Conservation (phyloP, 108 stramenopile genomes). For the Pseudonitzschia pungens region DNA sequence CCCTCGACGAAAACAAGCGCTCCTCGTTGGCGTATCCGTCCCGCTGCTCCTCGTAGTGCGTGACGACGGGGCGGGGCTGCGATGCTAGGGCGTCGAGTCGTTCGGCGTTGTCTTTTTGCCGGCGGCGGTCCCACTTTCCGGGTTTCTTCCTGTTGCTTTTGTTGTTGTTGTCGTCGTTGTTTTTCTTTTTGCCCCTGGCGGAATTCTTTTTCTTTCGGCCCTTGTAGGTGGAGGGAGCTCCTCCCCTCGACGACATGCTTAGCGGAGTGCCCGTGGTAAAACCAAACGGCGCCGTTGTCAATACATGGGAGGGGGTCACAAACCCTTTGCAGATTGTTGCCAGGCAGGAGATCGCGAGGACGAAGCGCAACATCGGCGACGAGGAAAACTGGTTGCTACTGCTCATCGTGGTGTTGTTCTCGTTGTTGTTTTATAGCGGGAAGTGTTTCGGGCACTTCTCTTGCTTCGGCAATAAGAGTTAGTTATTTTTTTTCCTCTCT, state of each 20-base stretch:
- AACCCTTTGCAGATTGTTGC: neutral
- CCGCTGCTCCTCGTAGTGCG: constrained; percentile 38
- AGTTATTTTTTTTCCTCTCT: too few species aligned
- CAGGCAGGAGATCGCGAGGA: constrained; percentile 1
- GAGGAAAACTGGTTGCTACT: neutral
- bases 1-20: constrained; percentile 11
- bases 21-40: constrained; percentile 26
- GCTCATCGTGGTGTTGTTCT: neutral
- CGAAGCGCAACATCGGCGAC: neutral
- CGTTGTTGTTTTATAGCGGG: too few species aligned
- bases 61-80: constrained; percentile 34
- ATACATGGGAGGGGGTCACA: neutral
- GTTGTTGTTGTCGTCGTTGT: neutral
- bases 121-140: neutral
- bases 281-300: neutral
- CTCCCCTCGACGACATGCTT: neutral
- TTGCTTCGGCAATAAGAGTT: too few species aligned
- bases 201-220: constrained; percentile 14
- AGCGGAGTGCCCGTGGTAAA: too few species aligned
- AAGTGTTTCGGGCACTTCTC: too few species aligned
- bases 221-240: constrained; percentile 3
- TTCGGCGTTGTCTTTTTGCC: neutral
- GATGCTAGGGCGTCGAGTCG: constrained; percentile 2
- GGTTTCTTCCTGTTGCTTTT: constrained; percentile 14
- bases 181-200: neutral